Percentiles rank a stretch among this genome's conserved stretches.
These are phyloP conservation scores for Hygrophila difformis DNA, from an alignment of 257 asterid genomes.

Conservation along the genomic window DNA sequence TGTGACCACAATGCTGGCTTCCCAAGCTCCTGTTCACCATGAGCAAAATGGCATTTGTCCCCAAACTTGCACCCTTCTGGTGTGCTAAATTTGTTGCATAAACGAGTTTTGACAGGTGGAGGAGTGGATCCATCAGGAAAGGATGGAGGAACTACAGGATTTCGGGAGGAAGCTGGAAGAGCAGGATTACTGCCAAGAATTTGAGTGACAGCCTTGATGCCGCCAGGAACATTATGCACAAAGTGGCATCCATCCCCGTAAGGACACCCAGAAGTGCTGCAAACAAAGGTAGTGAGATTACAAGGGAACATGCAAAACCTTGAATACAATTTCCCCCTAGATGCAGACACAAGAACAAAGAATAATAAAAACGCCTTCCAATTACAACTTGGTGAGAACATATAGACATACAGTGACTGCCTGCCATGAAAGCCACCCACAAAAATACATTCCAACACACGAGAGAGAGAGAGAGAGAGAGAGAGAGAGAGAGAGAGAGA, in stretches of 20 bases:
- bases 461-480: too few relatives aligned
- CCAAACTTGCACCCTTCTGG: constrained; percentile 66
- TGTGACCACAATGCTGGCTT: constrained; percentile 31
- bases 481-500: too few relatives aligned
- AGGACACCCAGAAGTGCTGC: constrained; percentile 67
- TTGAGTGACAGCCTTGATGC: constrained; percentile 56
- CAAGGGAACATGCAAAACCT: constrained; percentile 6
- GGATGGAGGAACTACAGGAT: constrained; percentile 29
- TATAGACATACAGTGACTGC: too few relatives aligned
- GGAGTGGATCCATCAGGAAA: constrained; percentile 43
- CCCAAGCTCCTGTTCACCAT: constrained; percentile 63
- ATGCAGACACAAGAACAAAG: background rate
- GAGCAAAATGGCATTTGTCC: constrained; percentile 57
- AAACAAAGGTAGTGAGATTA: constrained; percentile 10
- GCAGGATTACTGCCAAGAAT: constrained; percentile 59
- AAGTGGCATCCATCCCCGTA: constrained; percentile 67
- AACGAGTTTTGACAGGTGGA: constrained; percentile 42
- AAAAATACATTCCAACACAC: too few relatives aligned
- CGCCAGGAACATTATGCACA: constrained; percentile 63
- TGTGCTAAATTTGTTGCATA: constrained; percentile 43
- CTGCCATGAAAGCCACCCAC: too few relatives aligned
- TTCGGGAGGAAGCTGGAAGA: constrained; percentile 34
- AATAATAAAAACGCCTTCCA: background rate
- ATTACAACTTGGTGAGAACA: background rate
- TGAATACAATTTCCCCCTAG: too few relatives aligned